Conservation (phyloP, 768 basidiomycete genomes). For the Coprinopsis strossmayeri region DNA sequence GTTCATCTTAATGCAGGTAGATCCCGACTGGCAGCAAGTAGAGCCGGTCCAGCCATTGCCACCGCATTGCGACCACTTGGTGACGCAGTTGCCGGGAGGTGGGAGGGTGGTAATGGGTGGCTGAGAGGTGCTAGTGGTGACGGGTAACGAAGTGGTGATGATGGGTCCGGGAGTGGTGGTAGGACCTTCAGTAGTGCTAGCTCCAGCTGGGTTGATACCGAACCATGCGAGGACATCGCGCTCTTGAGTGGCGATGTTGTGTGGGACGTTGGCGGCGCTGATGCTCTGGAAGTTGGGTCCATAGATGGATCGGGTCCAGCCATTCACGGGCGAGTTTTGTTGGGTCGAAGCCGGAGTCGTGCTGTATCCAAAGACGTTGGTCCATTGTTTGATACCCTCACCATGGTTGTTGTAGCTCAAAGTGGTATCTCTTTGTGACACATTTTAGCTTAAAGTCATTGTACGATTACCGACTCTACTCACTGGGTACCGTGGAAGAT, state of each 20-base stretch:
- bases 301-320: slow-evolving; percentile 42
- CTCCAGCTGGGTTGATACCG: slow-evolving; percentile 29
- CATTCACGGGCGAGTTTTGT: slow-evolving; percentile 34
- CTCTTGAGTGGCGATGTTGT: slow-evolving; percentile 46
- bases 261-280: slow-evolving; percentile 38
- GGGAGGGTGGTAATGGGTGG: slow-evolving; percentile 9
- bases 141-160: slow-evolving; percentile 9
- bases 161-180: slow-evolving; percentile 8
- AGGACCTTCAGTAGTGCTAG: slow-evolving; percentile 13
- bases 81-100: background rate
- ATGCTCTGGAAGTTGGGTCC: slow-evolving; percentile 47
- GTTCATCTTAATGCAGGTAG: slow-evolving; percentile 23
- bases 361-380: slow-evolving; percentile 43
- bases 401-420: slow-evolving; percentile 43
- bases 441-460: background rate
- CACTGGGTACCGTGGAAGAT: slow-evolving; percentile 48
- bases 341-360: slow-evolving; percentile 30
- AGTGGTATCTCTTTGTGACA: slow-evolving; percentile 35
- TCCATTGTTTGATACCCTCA: slow-evolving; percentile 52
- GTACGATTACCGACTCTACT: slow-evolving; percentile 10
- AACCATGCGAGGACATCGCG: slow-evolving; percentile 42
- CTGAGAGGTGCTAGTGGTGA: slow-evolving; percentile 11
- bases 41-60: slow-evolving; percentile 27
- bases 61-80: slow-evolving; percentile 15
- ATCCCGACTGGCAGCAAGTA: slow-evolving; percentile 26